A percentile compares a stretch with the other conserved stretches of the same genome.
Conservation (phyloP, 306 rosid species). For the Rosa rugosa region DNA sequence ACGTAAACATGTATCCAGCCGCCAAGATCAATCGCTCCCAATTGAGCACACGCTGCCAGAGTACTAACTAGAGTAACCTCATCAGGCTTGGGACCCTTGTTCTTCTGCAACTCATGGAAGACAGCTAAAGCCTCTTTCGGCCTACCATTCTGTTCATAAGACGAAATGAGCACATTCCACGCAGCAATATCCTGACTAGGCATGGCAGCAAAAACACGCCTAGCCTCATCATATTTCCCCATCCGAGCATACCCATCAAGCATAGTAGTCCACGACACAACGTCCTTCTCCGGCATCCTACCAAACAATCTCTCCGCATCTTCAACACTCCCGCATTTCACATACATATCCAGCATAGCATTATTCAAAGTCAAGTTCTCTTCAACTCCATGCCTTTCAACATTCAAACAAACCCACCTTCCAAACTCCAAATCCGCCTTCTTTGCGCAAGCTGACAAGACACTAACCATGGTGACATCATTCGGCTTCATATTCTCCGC, state of each 20-base stretch:
- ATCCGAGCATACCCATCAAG: constrained; percentile 60
- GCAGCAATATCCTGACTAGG: constrained; percentile 55
- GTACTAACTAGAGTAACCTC: constrained; percentile 57
- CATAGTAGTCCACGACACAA: constrained; percentile 69
- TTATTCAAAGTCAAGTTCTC: constrained; percentile 54
- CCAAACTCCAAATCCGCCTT: constrained; percentile 50
- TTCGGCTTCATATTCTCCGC: constrained; percentile 46
- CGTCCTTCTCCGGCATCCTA: constrained; percentile 59
- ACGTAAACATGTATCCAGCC: constrained; percentile 52
- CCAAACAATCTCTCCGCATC: constrained; percentile 52
- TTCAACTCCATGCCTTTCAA: constrained; percentile 37
- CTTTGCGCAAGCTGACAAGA: constrained; percentile 56
- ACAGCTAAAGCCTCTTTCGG: constrained; percentile 62
- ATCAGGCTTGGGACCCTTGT: constrained; percentile 47
- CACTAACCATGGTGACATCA: constrained; percentile 56
- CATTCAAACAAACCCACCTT: constrained; percentile 57
- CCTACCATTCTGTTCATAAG: constrained; percentile 58
- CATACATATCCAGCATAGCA: constrained; percentile 67
- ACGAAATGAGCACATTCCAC: constrained; percentile 60
- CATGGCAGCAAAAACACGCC: constrained; percentile 37
- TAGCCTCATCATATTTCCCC: constrained; percentile 50
- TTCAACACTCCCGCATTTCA: constrained; percentile 50
- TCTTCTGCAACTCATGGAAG: constrained; percentile 50
- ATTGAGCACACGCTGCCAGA: constrained; percentile 59
- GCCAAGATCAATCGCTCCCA: constrained; percentile 66